phyloP scores from a whole-genome alignment of 306 rosid species.

The Trifolium subterraneum region DNA sequence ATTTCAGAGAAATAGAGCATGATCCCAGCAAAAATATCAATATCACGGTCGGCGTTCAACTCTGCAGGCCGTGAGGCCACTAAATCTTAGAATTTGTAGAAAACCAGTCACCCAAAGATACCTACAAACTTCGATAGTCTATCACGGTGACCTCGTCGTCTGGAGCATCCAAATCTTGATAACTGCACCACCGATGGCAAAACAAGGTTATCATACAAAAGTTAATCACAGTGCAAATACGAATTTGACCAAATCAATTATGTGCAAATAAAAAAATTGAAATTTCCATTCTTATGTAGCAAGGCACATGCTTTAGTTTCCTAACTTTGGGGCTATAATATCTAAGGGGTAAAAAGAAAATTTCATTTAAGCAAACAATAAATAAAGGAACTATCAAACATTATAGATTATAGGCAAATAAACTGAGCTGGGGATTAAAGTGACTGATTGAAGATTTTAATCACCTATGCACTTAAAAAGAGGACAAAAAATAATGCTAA shows the following conservation, averaged over 20 bases:
- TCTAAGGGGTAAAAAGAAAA: background rate
- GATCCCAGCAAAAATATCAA: conserved; percentile 19
- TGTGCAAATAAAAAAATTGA: conserved; percentile 1
- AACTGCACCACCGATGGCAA: conserved; percentile 61
- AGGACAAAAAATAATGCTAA: conserved; percentile 3
- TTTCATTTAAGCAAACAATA: conserved; percentile 20
- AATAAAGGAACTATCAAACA: conserved; percentile 7
- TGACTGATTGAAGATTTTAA: background rate
- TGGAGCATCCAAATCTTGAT: conserved; percentile 96
- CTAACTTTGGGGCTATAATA: conserved; percentile 23
- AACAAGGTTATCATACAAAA: conserved; percentile 5
- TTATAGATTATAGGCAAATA: background rate
- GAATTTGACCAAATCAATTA: background rate
- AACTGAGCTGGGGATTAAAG: background rate
- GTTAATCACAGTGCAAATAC: conserved; percentile 16
- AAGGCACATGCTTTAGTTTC: conserved; percentile 22
- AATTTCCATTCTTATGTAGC: conserved; percentile 12
- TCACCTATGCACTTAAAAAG: conserved; percentile 10
- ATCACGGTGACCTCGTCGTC: conserved; percentile 98
- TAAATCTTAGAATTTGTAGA: conserved; percentile 14
- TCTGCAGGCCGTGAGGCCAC: conserved; percentile 13
- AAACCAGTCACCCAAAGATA: conserved; percentile 26
- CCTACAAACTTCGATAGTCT: conserved; percentile 93
- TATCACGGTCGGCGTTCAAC: conserved; percentile 23
- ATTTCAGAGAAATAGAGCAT: background rate